phyloP scores from a whole-genome alignment of 2,329 filamentous ascomycete genomes.

The Rutstroemia sydowiana region DNA sequence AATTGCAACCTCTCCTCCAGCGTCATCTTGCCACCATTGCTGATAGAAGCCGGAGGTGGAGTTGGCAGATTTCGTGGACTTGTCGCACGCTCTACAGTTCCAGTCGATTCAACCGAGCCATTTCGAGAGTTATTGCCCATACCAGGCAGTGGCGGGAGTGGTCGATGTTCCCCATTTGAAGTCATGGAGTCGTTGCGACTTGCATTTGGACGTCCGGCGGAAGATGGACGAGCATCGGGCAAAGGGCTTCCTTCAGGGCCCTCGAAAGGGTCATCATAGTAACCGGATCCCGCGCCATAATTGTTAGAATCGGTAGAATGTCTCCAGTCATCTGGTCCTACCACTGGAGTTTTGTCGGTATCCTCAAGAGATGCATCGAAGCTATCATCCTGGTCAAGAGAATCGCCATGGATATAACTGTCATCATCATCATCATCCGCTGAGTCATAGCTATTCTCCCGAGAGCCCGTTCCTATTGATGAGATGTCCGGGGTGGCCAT shows the following conservation, averaged over 20 bases:
- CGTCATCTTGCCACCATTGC: conserved; percentile 69
- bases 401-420: conserved; percentile 44
- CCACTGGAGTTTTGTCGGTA: conserved; percentile 93
- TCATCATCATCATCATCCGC: conserved; percentile 69
- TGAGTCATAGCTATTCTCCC: conserved; percentile 88
- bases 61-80: conserved; percentile 63
- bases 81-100: conserved; percentile 65
- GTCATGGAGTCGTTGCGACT: conserved; percentile 64
- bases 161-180: conserved; percentile 75
- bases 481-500: conserved; percentile 97
- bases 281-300: conserved; percentile 20
- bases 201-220: conserved; percentile 43
- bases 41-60: conserved; percentile 61
- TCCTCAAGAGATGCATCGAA: conserved; percentile 95
- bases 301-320: conserved; percentile 50
- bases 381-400: conserved; percentile 64
- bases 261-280: conserved; percentile 58
- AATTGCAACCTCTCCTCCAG: conserved; percentile 79
- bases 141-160: conserved; percentile 78
- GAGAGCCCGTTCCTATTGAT: conserved; percentile 79
- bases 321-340: conserved; percentile 95
- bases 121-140: conserved; percentile 38
- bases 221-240: conserved; percentile 39
- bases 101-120: conserved; percentile 50
- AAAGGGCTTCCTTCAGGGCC: conserved; percentile 57